Base-by-base conservation (phyloP, 2,329 filamentous ascomycete genomes). In the Claviceps arundinis region DNA sequence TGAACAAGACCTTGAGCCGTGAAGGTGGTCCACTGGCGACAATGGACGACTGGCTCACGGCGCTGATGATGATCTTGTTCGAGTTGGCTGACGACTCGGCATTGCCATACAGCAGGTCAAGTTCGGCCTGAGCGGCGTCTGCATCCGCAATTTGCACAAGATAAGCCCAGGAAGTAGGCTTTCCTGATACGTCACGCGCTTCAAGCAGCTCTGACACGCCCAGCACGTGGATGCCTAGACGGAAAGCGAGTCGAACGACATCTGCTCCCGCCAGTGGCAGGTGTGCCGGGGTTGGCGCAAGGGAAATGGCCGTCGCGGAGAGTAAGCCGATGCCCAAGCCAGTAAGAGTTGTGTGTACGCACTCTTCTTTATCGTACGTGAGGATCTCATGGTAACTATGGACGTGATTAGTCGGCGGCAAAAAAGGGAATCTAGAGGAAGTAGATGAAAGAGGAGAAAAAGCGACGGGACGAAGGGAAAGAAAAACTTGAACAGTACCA, bases 261-360 rank as follows among this genome's bases (percentile, higher is more conserved):
- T 75, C 63, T 0, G 67, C 70, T 6, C 71, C 74, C n/a, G 61
- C 59, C 2, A 63, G 42, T 2, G 70, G 60, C 0, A 77, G 43
- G 19, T 74, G 70, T 0, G 63, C 57, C 5, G 73, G n/a, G 0
- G 60, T 64, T 0, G 60, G 52, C 4, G 75, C 63, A 1, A 73
- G 37, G 0, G 73, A 64, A 0, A 75, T 58, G 1, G 73, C 73
- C 17, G 69, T 63, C 0, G 67, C 59, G 4, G 71, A 58, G 0
- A 77, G 55, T 0, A 76, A 56, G 1, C 74, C 74, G n/a, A 70
- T 67, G 11, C 74, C 68, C 3, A 75, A 56, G 4, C 70, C 73
- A 13, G 64, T 60, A 14, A 75, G 64, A 8, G 47, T 11, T 13
- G 17, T 48, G 14, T 30, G 24, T 22, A 26, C 5, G 9, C 6